Conservation (phyloP, 257 asterid genomes). For the Rauvolfia tetraphylla region DNA sequence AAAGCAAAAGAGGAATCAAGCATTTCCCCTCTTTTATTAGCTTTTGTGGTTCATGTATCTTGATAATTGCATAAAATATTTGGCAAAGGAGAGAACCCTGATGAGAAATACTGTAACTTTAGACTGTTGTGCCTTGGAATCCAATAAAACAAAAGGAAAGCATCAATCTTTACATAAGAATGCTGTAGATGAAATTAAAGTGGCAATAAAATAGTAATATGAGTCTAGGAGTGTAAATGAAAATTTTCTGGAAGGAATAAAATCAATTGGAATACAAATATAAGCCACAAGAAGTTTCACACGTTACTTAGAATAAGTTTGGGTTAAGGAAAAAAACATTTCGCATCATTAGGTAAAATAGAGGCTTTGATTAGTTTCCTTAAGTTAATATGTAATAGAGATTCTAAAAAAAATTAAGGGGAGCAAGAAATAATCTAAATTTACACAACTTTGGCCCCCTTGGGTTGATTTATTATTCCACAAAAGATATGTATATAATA, state of each 20-base stretch:
- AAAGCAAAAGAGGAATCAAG: constrained; percentile 39
- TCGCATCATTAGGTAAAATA: not conserved
- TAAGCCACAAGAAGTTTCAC: not conserved
- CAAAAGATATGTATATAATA: too few species aligned
- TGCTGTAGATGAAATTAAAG: constrained; percentile 10
- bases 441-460: not conserved
- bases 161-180: constrained; percentile 11
- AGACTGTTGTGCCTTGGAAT: constrained; percentile 33
- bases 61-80: constrained; percentile 13
- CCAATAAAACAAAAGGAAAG: constrained; percentile 24
- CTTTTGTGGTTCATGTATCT: constrained; percentile 17
- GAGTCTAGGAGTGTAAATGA: not conserved
- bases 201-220: not conserved
- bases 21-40: constrained; percentile 18
- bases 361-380: not conserved
- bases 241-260: not conserved
- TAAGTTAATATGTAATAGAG: not conserved
- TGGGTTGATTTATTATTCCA: not conserved
- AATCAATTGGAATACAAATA: not conserved
- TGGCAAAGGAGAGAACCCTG: constrained; percentile 16
- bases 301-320: not conserved
- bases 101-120: not conserved
- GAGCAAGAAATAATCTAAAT: not conserved
- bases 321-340: too few species aligned
- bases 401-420: not conserved